Conservation (phyloP, 192 early-diverging fungal genomes). For the Lobosporangium transversale region DNA sequence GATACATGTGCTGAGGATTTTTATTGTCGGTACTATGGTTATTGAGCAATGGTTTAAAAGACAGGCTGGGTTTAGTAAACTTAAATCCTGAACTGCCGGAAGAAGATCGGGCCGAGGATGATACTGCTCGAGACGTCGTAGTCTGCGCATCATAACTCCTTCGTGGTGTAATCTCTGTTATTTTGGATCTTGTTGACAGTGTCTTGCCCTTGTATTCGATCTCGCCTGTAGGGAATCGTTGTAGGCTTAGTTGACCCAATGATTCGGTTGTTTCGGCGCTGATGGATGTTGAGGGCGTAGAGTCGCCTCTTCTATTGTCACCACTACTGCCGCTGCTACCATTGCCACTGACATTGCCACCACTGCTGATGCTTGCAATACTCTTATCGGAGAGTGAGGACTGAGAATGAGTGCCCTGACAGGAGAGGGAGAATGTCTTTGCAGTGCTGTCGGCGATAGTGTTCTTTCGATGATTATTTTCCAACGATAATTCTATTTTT, state of each 20-base stretch:
- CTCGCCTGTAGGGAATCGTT: conserved; percentile 49
- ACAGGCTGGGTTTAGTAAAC: conserved; percentile 42
- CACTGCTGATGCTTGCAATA: conserved; percentile 20
- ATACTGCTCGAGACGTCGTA: conserved; percentile 24
- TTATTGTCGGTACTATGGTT: conserved; percentile 39
- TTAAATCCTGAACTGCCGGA: conserved; percentile 50
- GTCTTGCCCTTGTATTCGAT: conserved; percentile 22
- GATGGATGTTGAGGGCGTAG: conserved; percentile 8
- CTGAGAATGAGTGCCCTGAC: conserved; percentile 27
- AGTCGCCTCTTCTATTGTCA: conserved; percentile 9
- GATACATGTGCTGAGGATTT: conserved; percentile 25
- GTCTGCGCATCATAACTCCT: conserved; percentile 3
- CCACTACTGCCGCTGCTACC: conserved; percentile 10
- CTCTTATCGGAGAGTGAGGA: conserved; percentile 30
- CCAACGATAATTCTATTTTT: background rate
- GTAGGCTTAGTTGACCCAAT: conserved; percentile 34
- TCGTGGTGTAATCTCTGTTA: background rate
- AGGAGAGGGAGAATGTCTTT: conserved; percentile 10
- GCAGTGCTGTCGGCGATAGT: background rate
- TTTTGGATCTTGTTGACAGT: conserved; percentile 2
- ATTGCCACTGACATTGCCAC: conserved; percentile 9
- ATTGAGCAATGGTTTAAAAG: conserved; percentile 45
- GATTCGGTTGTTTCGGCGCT: conserved; percentile 28
- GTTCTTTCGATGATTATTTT: background rate
- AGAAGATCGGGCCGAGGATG: conserved; percentile 55